phyloP scores from a whole-genome alignment of 495 filamentous ascomycete species.

The Viridothelium virens region DNA sequence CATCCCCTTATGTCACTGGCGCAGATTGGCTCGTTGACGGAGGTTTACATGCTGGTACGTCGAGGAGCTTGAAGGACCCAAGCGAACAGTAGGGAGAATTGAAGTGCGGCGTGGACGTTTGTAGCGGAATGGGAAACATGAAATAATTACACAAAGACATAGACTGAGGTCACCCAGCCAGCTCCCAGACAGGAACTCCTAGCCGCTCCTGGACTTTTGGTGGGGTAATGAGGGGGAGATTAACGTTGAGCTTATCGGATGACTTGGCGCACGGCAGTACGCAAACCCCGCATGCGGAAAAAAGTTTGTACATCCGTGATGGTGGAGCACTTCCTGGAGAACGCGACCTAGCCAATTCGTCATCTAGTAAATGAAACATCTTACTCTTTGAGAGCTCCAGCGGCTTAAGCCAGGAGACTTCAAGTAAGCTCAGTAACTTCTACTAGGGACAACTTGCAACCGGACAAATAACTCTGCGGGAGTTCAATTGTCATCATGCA shows the following conservation, averaged over 20 bases:
- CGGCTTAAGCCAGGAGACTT: neutral
- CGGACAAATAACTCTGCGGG: neutral
- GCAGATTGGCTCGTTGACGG: slow-evolving; percentile 9
- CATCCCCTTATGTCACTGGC: slow-evolving; percentile 3
- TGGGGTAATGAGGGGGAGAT: neutral
- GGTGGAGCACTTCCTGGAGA: neutral
- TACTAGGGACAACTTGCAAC: neutral
- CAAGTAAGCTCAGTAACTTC: neutral
- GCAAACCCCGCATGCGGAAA: neutral
- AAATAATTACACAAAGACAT: neutral
- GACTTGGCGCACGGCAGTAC: neutral
- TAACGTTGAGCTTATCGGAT: no score
- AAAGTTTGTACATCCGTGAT: neutral
- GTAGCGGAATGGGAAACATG: neutral
- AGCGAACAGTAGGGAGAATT: neutral
- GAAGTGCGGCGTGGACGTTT: neutral
- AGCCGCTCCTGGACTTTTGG: neutral
- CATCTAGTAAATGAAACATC: no score
- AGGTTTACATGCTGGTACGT: neutral
- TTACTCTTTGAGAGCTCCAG: no score
- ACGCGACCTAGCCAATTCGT: neutral
- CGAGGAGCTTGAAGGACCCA: neutral
- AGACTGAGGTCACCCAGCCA: neutral
- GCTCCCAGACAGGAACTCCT: neutral
- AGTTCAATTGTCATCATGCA: neutral